Evolutionary conservation across 331 rosid species (phyloP), one percentile per base, ranked within the genome.

Genomic region (Quercus lobata): DNA sequence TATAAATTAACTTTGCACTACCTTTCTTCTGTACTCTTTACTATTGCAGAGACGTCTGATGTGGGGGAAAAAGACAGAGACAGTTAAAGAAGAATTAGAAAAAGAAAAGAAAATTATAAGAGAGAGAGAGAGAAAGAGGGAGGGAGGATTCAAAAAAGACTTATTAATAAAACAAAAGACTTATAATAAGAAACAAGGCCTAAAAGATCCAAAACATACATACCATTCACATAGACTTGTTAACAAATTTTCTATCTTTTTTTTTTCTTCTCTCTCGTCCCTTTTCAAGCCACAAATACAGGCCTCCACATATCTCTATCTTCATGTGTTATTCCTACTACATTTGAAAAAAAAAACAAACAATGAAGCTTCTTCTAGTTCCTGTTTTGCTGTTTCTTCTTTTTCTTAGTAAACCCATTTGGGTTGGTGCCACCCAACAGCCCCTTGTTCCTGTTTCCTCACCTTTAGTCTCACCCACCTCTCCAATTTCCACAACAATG

Each of bases 401-500:
- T 69, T 68, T 53, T 72, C 73, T 81, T 60, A 85, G 66, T 78
- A 22, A 89, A 53, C 84, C 85, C 88, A 52, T 83, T 92, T 85
- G 73, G 56, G 80, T 78, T 81, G 80, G 75, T 82, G 87, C 91
- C 6, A 82, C 86, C 4, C 78, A 83, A 14, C 72, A 76, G 81
- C 81, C 91, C 49, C 82, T 24, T 30, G 69, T 57, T 77, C 76
- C 80, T 72, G 86, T 76, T 78, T 52, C 87, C 60, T 83, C 92
- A 9, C 92, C 92, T 60, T 73, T 69, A 53, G 6, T 76, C 73
- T 79, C 89, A 15, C 83, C 86, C 77, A 53, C 69, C 79, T 82
- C 93, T 71, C 87, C 88, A 66, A 58, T 84, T 77, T 69, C 84
- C 71, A 35, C 90, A 62, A 79, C 96, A 62, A 82, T 86, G 85